These are phyloP conservation scores for Xanthoparmelia taractica DNA, from an alignment of 495 filamentous ascomycete genomes.

Conservation along the genomic window DNA sequence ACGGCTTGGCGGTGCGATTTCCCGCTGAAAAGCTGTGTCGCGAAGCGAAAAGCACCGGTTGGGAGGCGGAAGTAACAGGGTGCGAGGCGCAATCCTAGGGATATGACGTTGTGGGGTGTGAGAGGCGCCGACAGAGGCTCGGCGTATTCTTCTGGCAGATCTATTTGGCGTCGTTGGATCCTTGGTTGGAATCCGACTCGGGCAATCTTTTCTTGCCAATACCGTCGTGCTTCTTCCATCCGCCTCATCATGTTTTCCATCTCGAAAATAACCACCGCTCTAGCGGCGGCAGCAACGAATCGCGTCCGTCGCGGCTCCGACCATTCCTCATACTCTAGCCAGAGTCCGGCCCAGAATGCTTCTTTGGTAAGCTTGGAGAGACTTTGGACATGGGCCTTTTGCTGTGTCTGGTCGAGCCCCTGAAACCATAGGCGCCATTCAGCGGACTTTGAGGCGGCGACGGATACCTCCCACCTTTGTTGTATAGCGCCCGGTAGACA, in stretches of 20 bases:
- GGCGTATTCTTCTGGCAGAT: not conserved
- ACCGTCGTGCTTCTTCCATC: too few species aligned
- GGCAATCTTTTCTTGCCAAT: too few species aligned
- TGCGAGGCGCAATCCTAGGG: not conserved
- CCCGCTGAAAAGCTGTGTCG: not conserved
- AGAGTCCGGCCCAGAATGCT: not conserved
- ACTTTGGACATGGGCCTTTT: not conserved
- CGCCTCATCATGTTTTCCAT: not conserved
- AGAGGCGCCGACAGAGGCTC: not conserved
- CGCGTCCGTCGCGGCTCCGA: not conserved
- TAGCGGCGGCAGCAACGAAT: not conserved
- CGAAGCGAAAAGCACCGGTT: not conserved
- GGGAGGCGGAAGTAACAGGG: not conserved
- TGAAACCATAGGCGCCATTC: not conserved
- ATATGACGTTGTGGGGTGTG: not conserved
- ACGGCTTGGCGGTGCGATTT: not conserved
- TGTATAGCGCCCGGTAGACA: not conserved
- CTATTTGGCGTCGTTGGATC: too few species aligned
- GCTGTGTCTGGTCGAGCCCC: not conserved
- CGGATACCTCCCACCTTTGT: not conserved
- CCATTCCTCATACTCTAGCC: not conserved
- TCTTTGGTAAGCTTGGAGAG: not conserved
- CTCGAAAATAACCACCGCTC: not conserved
- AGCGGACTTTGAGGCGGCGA: not conserved
- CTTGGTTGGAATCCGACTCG: not conserved